Base-by-base conservation (phyloP, 441 rosid genomes). In the Hura crepitans region DNA sequence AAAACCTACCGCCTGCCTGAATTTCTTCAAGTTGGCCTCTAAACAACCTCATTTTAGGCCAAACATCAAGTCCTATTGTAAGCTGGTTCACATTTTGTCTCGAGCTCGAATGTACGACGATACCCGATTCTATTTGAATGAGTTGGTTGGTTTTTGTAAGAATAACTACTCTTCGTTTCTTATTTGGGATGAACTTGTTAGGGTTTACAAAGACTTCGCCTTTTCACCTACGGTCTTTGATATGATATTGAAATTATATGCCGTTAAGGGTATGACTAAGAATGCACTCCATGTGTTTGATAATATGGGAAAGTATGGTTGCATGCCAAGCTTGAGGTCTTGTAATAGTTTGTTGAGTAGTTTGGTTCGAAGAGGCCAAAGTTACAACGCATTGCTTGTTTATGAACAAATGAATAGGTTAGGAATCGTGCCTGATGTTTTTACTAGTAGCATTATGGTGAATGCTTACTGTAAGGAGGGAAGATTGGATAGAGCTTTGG, bases 231-330 rank as follows among this genome's bases (percentile, higher is more conserved):
- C 81, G 23, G 91, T 91, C 50, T 94, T 94, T 39, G 98, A 94
- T 75, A 91, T 94, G 93, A 51, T 88, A 31, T 61, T 94, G 72
- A 94, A 86, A 70, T 76, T 81, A 14, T 91, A 77, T 78, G 86
- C 86, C 5, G 82, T 87, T 74, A 88, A 81, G 43, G 86, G 88
- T 31, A 69, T 86, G 92, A 14, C 74, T 28, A 83, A 75, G 87
- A 74, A 81, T 69, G 98, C 97, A 23, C 82, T 93, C 72, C 81
- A 89, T 27, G 97, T 91, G 82, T 93, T 93, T 76, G 98, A 93
- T 78, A 88, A 93, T 74, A 93, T 93, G 90, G 84, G 86, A 6
- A 85, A 80, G 43, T 70, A 47, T 50, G 87, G 91, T 23, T 76
- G 88, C 13, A 55, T 82, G 15, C 97, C 98, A 1, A 91, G 92